Percentiles rank a stretch among this genome's conserved stretches.
Conservation (phyloP, 2,329 filamentous ascomycete genomes). For the Raffaelea deltoideospora region DNA sequence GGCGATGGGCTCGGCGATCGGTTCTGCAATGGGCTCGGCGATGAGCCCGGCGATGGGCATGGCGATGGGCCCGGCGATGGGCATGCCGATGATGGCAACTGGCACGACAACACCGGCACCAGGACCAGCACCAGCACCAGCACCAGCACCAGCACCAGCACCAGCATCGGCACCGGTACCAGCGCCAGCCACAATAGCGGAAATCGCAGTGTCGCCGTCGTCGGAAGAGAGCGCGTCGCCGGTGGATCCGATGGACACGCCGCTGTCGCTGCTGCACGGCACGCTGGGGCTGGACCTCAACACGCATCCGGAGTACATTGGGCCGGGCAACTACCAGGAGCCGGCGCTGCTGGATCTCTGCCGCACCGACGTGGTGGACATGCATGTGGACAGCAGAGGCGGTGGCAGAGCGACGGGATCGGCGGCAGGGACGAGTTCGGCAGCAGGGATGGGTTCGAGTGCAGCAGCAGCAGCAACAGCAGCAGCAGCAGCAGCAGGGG, state of each 20-base stretch:
- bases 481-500: no score
- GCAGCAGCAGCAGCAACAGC: no score
- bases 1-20: neutral
- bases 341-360: conserved; percentile 40
- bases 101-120: neutral
- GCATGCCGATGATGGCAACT: neutral
- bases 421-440: no score
- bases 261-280: neutral
- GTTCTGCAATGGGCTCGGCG: neutral
- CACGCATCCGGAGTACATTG: conserved; percentile 44
- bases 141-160: neutral
- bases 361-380: conserved; percentile 27
- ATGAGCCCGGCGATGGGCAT: neutral
- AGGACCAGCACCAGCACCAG: neutral
- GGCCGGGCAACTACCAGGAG: conserved; percentile 42
- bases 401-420: no score
- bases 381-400: neutral
- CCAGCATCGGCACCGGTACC: neutral
- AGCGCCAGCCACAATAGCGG: no score
- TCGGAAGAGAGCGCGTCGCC: no score
- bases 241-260: neutral
- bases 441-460: no score
- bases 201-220: no score
- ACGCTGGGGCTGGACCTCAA: conserved; percentile 28
- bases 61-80: neutral